Percentiles rank a stretch among this genome's conserved stretches.
Evolutionary conservation across 805 yeast species (phyloP).

Genomic region (Yarrowia divulgata): DNA sequence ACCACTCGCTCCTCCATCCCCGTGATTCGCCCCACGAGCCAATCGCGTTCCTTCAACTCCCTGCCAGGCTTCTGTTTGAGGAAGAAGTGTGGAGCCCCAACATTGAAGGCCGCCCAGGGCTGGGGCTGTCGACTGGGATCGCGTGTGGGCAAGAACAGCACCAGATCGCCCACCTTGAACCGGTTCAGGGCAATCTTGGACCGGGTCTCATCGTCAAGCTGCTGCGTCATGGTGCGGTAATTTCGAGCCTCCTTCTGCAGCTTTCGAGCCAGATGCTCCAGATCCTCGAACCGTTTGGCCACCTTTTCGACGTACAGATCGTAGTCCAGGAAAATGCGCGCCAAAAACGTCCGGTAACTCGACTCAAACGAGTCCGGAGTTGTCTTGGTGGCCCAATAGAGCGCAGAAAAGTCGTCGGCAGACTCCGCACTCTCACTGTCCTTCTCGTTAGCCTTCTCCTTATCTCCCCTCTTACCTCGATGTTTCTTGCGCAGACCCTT

Average conservation of each 20-base stretch:
- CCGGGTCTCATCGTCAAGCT: slow-evolving; percentile 49
- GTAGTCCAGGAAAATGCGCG: slow-evolving; percentile 52
- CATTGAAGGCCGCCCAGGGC: slow-evolving; percentile 96
- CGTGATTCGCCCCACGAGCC: slow-evolving; percentile 78
- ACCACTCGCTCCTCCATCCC: slow-evolving; percentile 64
- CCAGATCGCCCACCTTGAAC: slow-evolving; percentile 78
- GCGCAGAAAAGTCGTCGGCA: slow-evolving; percentile 39
- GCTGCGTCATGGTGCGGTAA: slow-evolving; percentile 52
- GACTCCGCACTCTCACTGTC: slow-evolving; percentile 29
- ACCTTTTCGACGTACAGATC: slow-evolving; percentile 56
- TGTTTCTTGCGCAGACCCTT: slow-evolving; percentile 59
- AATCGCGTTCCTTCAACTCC: slow-evolving; percentile 62
- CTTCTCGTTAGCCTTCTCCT: slow-evolving; percentile 12
- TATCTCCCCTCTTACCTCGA: slow-evolving; percentile 10
- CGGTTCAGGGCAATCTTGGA: slow-evolving; percentile 69
- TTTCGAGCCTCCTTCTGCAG: slow-evolving; percentile 73
- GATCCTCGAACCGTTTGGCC: slow-evolving; percentile 81
- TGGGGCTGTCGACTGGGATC: slow-evolving; percentile 53
- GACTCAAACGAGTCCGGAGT: slow-evolving; percentile 10
- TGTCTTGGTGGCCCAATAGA: slow-evolving; percentile 59
- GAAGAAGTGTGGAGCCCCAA: slow-evolving; percentile 86
- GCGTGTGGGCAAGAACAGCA: slow-evolving; percentile 81
- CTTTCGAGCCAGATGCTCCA: slow-evolving; percentile 86
- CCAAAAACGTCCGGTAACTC: slow-evolving; percentile 44
- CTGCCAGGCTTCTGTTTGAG: slow-evolving; percentile 58